A percentile compares a stretch with the other conserved stretches of the same genome.
phyloP scores from a whole-genome alignment of 73 alveolate genomes.

The Paramecium primaurelia region DNA sequence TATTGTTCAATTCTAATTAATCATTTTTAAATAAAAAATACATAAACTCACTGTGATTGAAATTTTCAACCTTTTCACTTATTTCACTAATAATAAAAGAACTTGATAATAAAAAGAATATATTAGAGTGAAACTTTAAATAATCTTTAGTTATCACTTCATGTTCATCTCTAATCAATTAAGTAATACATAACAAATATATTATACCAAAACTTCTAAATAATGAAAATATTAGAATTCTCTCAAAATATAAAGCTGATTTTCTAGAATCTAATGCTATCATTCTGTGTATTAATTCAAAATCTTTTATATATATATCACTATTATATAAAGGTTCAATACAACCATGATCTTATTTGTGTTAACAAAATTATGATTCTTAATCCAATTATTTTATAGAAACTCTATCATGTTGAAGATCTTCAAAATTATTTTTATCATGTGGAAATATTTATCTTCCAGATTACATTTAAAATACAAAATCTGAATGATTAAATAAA shows the following conservation, averaged over 20 bases:
- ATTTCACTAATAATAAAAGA: neutral
- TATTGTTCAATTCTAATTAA: neutral
- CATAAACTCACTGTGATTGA: neutral
- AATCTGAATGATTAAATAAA: conserved; percentile 33
- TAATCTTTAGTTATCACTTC: neutral
- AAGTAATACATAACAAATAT: neutral
- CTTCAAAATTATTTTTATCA: neutral
- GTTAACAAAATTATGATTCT: neutral
- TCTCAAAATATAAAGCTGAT: neutral
- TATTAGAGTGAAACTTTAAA: neutral
- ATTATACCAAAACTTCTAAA: conserved; percentile 19
- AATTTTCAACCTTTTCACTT: neutral
- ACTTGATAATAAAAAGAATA: neutral
- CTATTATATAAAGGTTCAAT: neutral
- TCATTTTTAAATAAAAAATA: neutral
- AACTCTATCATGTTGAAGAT: neutral
- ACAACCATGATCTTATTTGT: neutral
- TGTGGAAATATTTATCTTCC: neutral
- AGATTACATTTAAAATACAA: neutral
- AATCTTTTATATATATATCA: neutral
- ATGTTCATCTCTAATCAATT: neutral
- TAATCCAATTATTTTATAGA: neutral
- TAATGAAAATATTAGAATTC: neutral
- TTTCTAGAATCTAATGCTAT: neutral
- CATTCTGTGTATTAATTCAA: neutral